A percentile compares a stretch with the other conserved stretches of the same genome.
phyloP scores from a whole-genome alignment of 2,329 filamentous ascomycete genomes.

The Verticillium zaregamsianum region DNA sequence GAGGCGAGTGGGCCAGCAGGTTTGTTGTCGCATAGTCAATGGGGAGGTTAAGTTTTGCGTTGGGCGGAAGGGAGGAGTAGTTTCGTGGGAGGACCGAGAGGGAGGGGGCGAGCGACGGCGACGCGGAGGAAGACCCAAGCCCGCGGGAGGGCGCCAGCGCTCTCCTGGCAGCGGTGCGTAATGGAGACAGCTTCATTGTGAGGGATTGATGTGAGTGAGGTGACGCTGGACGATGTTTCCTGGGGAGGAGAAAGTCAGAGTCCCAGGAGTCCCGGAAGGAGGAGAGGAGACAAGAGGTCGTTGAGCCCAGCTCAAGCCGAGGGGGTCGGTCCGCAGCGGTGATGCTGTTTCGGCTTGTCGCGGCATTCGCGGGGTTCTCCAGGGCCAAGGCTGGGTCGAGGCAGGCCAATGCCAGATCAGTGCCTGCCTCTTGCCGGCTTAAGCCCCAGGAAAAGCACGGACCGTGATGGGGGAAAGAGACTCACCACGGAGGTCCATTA shows the following conservation, averaged over 20 bases:
- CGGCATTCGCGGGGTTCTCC: slow-evolving; percentile 14
- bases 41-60: slow-evolving; percentile 72
- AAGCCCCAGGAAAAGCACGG: neutral
- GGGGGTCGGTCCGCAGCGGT: slow-evolving; percentile 9
- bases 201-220: neutral
- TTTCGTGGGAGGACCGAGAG: slow-evolving; percentile 11
- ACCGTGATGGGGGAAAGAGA: no score
- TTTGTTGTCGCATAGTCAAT: slow-evolving; percentile 82
- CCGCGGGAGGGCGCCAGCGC: slow-evolving; percentile 7
- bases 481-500: neutral
- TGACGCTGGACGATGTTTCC: slow-evolving; percentile 3
- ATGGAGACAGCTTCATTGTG: slow-evolving; percentile 9
- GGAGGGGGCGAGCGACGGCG: slow-evolving; percentile 6
- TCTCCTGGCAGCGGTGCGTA: slow-evolving; percentile 7
- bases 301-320: neutral
- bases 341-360: slow-evolving; percentile 17
- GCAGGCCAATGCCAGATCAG: neutral
- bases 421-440: neutral
- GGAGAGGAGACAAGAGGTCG: neutral
- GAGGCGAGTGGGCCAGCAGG: slow-evolving; percentile 75
- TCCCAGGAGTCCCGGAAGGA: neutral
- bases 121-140: neutral
- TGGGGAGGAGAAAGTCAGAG: neutral
- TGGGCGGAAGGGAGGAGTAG: slow-evolving; percentile 55
- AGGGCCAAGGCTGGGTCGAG: neutral